Conservation (phyloP, 192 early-diverging fungal species). For the Entomortierella parvispora region DNA sequence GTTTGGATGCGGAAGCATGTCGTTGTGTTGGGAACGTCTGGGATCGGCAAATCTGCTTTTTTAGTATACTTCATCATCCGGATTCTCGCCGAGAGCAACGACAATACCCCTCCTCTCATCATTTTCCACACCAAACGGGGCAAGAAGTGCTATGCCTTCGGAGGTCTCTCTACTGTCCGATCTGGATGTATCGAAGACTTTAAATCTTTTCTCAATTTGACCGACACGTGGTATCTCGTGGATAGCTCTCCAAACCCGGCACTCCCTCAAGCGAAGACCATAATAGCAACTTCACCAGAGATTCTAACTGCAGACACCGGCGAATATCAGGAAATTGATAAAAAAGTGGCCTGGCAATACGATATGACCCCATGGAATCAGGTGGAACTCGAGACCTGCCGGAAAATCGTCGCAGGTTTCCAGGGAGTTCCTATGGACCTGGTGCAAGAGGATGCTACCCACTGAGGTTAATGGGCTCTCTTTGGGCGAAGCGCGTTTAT, state of each 20-base stretch:
- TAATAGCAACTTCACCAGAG: slow-evolving; percentile 22
- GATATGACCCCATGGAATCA: slow-evolving; percentile 9
- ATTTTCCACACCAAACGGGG: slow-evolving; percentile 23
- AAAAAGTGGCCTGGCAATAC: slow-evolving; percentile 7
- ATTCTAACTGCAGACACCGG: slow-evolving; percentile 9
- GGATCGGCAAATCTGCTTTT: slow-evolving; percentile 30
- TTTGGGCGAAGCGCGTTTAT: too few relatives aligned
- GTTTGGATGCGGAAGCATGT: neutral
- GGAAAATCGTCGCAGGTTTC: too few relatives aligned
- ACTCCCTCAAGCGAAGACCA: slow-evolving; percentile 18
- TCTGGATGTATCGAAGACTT: slow-evolving; percentile 19
- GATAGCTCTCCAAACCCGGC: slow-evolving; percentile 12
- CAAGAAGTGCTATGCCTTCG: slow-evolving; percentile 29
- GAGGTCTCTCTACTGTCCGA: slow-evolving; percentile 18
- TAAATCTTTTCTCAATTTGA: slow-evolving; percentile 15
- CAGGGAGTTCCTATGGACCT: too few relatives aligned
- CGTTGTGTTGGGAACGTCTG: slow-evolving; percentile 21
- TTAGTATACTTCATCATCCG: slow-evolving; percentile 29
- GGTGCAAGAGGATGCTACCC: too few relatives aligned
- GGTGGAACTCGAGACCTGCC: too few relatives aligned
- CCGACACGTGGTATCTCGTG: slow-evolving; percentile 9
- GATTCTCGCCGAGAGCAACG: slow-evolving; percentile 20
- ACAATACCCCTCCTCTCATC: slow-evolving; percentile 23
- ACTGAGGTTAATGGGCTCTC: too few relatives aligned
- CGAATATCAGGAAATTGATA: slow-evolving; percentile 19